Evolutionary conservation across 108 stramenopile species (phyloP).

Genomic region (Fragilaria crotonensis): DNA sequence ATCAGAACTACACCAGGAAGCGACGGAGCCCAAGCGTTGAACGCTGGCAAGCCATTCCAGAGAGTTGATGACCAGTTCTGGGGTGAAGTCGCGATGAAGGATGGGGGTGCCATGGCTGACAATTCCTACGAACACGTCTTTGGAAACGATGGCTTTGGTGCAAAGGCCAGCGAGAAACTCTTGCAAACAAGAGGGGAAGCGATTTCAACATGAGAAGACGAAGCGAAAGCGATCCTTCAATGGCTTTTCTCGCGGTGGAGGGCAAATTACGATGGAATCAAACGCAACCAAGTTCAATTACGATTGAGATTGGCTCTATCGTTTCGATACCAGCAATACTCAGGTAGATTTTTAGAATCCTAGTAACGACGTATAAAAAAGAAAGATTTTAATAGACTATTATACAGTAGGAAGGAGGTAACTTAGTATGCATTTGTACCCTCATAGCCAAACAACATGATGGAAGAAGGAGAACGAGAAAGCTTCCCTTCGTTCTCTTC

Average conservation of each 20-base stretch:
- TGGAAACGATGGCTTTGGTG: constrained; percentile 92
- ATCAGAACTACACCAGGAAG: constrained; percentile 54
- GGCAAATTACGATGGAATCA: constrained; percentile 60
- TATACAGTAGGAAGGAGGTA: too few relatives aligned
- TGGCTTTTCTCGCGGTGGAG: constrained; percentile 74
- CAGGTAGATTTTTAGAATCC: too few relatives aligned
- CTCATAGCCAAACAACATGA: constrained; percentile 48
- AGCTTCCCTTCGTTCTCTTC: constrained; percentile 41
- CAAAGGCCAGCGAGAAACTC: constrained; percentile 88
- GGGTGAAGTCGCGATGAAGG: constrained; percentile 82
- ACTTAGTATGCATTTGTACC: neutral
- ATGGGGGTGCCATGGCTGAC: constrained; percentile 89
- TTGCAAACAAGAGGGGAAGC: constrained; percentile 92
- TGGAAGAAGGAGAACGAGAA: constrained; percentile 50
- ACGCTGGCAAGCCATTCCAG: constrained; percentile 86
- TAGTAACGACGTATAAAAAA: neutral
- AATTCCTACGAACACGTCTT: constrained; percentile 91
- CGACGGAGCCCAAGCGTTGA: constrained; percentile 84
- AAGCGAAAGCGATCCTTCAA: constrained; percentile 95
- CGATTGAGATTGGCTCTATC: too few relatives aligned
- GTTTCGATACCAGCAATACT: too few relatives aligned
- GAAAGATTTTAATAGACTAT: neutral
- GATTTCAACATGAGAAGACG: constrained; percentile 98
- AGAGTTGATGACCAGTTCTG: constrained; percentile 91
- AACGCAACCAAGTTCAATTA: constrained; percentile 65